These are phyloP conservation scores for Protea cynaroides DNA, from an alignment of 164 flowering plant genomes.

Conservation along the genomic window DNA sequence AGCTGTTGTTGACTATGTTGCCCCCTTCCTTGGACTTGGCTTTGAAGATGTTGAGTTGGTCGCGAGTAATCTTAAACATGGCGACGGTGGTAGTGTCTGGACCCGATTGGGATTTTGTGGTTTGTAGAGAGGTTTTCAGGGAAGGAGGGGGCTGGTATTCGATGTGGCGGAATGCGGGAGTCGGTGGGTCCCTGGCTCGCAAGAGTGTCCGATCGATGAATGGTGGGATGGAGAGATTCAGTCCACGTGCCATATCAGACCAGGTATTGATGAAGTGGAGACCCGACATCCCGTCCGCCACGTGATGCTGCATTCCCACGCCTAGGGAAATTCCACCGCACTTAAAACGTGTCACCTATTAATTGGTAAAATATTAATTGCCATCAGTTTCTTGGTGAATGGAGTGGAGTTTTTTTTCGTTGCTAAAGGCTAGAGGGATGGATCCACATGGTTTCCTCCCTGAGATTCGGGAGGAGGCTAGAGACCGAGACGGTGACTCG, in stretches of 20 bases:
- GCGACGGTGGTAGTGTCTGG: constrained; percentile 20
- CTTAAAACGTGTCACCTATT: constrained; percentile 22
- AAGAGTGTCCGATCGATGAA: constrained; percentile 65
- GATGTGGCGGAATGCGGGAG: constrained; percentile 46
- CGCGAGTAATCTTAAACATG: constrained; percentile 38
- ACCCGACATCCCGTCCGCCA: constrained; percentile 65
- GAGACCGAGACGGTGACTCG: no score
- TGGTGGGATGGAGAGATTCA: constrained; percentile 38
- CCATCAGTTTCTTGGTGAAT: no score
- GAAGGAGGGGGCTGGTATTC: constrained; percentile 54
- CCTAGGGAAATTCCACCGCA: constrained; percentile 52
- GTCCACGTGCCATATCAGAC: constrained; percentile 60
- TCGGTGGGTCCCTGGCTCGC: constrained; percentile 59
- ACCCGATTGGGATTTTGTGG: constrained; percentile 2
- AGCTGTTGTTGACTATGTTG: constrained; percentile 28
- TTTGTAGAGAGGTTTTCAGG: constrained; percentile 19
- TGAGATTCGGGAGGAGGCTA: no score
- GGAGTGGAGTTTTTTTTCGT: no score
- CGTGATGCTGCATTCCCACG: constrained; percentile 78
- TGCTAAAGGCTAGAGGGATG: no score
- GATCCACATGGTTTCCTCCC: no score
- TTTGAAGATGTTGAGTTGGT: constrained; percentile 39
- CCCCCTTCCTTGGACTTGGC: constrained; percentile 38
- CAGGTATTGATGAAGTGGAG: constrained; percentile 66
- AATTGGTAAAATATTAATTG: no score